These are phyloP conservation scores for Thermothielavioides terrestris DNA, from an alignment of 495 filamentous ascomycete species.

Conservation along the genomic window DNA sequence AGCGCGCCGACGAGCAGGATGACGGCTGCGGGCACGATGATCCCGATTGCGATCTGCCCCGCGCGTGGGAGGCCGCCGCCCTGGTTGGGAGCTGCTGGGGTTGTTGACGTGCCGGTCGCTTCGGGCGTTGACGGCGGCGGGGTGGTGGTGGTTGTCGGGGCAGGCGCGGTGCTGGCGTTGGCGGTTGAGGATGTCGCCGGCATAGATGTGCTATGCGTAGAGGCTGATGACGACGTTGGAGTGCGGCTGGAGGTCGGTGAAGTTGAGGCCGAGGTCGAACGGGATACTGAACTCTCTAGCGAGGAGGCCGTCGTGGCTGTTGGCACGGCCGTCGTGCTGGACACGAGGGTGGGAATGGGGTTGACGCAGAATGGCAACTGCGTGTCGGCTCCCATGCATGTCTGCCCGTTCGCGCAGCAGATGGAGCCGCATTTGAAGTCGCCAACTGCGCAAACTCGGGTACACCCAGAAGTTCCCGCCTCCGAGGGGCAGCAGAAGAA, in stretches of 20 bases:
- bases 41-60: conserved; percentile 5
- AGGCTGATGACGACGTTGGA: not conserved
- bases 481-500: conserved; percentile 16
- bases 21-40: conserved; percentile 3
- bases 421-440: conserved; percentile 20
- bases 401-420: conserved; percentile 17
- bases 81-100: not conserved
- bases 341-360: not conserved
- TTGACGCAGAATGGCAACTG: conserved; percentile 10
- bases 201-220: not conserved
- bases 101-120: not conserved
- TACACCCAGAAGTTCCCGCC: conserved; percentile 6
- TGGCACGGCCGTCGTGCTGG: not conserved
- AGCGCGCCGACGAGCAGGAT: not conserved
- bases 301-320: not conserved
- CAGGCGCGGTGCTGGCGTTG: no score
- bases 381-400: conserved; percentile 11
- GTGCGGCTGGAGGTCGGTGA: not conserved
- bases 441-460: conserved; percentile 14
- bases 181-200: not conserved
- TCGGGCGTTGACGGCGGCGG: not conserved
- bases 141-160: not conserved
- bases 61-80: not conserved
- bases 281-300: not conserved
- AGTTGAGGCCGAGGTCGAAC: not conserved